phyloP scores from a whole-genome alignment of 352 stramenopile species.

The Pythium sukuiense region DNA sequence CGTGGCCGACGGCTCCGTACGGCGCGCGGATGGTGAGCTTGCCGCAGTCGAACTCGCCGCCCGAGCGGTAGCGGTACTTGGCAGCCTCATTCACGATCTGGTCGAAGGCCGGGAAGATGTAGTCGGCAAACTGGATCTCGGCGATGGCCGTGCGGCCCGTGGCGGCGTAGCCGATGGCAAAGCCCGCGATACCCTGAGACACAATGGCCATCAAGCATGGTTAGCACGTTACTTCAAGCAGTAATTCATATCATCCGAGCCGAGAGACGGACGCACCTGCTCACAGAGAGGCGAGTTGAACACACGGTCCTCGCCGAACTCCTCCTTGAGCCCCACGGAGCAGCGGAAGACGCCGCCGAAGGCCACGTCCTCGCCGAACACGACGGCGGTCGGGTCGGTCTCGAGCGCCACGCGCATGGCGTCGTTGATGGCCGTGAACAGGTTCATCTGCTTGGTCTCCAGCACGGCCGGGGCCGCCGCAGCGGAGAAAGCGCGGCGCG shows the following conservation, averaged over 20 bases:
- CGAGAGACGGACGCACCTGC: constrained; percentile 51
- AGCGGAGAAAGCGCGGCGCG: constrained; percentile 12
- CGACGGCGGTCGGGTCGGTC: constrained; percentile 88
- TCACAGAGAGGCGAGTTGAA: constrained; percentile 98
- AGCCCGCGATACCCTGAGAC: constrained; percentile 81
- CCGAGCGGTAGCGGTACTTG: constrained; percentile 98
- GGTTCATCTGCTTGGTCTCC: constrained; percentile 86
- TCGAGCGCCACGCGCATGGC: constrained; percentile 88
- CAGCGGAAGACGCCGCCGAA: constrained; percentile 99
- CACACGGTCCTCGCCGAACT: constrained; percentile 94
- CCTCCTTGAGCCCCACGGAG: constrained; percentile 90
- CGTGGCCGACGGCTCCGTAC: constrained; percentile 94
- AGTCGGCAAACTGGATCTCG: constrained; percentile 98
- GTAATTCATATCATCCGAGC: background rate
- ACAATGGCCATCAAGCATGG: background rate
- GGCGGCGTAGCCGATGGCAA: constrained; percentile 97
- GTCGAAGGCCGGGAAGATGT: constrained; percentile 97
- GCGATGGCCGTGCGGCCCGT: constrained; percentile 96
- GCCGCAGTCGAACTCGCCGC: constrained; percentile 97
- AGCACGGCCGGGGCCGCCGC: constrained; percentile 14
- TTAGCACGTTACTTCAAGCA: background rate
- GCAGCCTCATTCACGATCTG: constrained; percentile 98
- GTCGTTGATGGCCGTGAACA: constrained; percentile 93
- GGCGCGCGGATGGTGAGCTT: constrained; percentile 95
- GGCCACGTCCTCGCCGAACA: constrained; percentile 98